Percentiles rank a stretch among this genome's conserved stretches.
Conservation (phyloP, 768 basidiomycete species). For the Sarcomyxa edulis region DNA sequence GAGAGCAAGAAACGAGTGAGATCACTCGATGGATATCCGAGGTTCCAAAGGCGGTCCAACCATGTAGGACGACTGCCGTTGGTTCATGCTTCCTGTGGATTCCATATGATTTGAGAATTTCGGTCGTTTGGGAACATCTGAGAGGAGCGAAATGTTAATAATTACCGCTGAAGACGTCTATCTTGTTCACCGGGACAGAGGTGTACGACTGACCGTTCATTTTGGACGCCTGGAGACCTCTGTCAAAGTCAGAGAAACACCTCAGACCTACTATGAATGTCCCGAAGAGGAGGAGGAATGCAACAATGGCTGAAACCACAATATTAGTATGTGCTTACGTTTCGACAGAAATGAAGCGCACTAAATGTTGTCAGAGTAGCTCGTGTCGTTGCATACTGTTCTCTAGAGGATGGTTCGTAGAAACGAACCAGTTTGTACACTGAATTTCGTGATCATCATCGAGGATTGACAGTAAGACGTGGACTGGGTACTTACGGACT, state of each 20-base stretch:
- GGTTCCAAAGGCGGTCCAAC: conserved; percentile 51
- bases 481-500: conserved; percentile 33
- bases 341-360: conserved; percentile 27
- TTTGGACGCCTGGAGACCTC: conserved; percentile 72
- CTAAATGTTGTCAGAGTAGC: conserved; percentile 80
- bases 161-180: conserved; percentile 28
- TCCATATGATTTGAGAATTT: conserved; percentile 34
- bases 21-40: conserved; percentile 76
- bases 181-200: conserved; percentile 14
- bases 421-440: conserved; percentile 86
- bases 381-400: conserved; percentile 64
- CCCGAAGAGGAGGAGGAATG: conserved; percentile 68
- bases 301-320: conserved; percentile 56
- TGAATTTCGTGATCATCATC: too few species aligned
- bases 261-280: conserved; percentile 74
- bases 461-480: too few species aligned
- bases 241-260: conserved; percentile 80
- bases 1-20: not conserved
- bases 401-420: conserved; percentile 54
- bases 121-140: conserved; percentile 45
- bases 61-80: conserved; percentile 42
- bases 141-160: conserved; percentile 21
- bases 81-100: conserved; percentile 38
- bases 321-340: not conserved
- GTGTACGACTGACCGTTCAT: conserved; percentile 56